Conservation (phyloP, 257 asterid species). For the Euphrasia confusa region DNA sequence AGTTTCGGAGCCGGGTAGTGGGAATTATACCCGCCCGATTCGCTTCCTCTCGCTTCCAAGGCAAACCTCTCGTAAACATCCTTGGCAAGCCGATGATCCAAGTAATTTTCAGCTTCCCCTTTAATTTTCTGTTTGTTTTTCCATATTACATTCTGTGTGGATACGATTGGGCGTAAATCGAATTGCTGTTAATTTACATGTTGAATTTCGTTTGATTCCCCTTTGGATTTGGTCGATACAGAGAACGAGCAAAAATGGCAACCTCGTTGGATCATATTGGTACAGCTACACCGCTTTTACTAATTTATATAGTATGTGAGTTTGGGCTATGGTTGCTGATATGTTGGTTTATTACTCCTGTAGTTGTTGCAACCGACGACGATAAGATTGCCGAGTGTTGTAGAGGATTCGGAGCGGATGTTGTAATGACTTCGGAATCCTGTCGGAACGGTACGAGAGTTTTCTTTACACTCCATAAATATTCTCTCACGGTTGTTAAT, state of each 20-base stretch:
- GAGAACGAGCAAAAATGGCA: slow-evolving; percentile 82
- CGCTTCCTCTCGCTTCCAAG: slow-evolving; percentile 86
- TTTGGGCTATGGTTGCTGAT: slow-evolving; percentile 21
- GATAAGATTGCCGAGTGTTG: slow-evolving; percentile 87
- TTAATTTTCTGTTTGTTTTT: not conserved
- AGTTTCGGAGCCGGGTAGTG: slow-evolving; percentile 66
- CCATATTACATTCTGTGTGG: no score
- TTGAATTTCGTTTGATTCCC: not conserved
- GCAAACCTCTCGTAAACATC: slow-evolving; percentile 81
- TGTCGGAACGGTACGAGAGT: slow-evolving; percentile 63
- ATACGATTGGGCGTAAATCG: no score
- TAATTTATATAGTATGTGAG: not conserved
- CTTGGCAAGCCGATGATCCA: slow-evolving; percentile 98
- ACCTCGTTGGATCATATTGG: slow-evolving; percentile 71
- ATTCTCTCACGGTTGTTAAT: not conserved
- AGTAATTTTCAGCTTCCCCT: slow-evolving; percentile 31
- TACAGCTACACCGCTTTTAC: slow-evolving; percentile 23
- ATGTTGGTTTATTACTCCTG: slow-evolving; percentile 11
- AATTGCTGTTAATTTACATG: no score
- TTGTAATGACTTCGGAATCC: slow-evolving; percentile 80
- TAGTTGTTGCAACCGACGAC: slow-evolving; percentile 94
- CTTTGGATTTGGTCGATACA: slow-evolving; percentile 30
- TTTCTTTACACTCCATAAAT: no score
- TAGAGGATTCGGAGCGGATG: slow-evolving; percentile 87
- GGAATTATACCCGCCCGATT: slow-evolving; percentile 94